phyloP scores from a whole-genome alignment of 2,329 filamentous ascomycete species.

The Seiridium cupressi region DNA sequence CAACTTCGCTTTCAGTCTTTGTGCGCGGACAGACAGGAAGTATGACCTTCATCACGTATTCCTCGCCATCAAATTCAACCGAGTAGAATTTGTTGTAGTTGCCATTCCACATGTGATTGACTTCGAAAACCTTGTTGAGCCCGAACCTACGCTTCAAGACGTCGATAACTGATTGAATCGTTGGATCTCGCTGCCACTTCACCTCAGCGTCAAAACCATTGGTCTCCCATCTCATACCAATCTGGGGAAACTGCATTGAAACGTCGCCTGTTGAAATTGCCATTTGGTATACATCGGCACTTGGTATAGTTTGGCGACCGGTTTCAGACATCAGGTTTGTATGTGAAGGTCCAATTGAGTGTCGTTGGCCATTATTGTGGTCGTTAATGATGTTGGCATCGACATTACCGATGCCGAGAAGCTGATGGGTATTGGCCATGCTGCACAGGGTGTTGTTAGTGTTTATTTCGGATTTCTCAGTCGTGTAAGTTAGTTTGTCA shows the following conservation, averaged over 20 bases:
- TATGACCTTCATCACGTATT: slow-evolving; percentile 31
- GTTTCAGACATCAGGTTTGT: too few relatives aligned
- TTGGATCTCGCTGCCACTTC: slow-evolving; percentile 19
- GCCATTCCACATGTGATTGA: slow-evolving; percentile 19
- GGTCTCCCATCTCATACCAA: background rate
- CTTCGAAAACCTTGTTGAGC: slow-evolving; percentile 12
- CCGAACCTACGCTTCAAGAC: slow-evolving; percentile 16
- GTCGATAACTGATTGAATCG: slow-evolving; percentile 16
- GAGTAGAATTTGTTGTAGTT: slow-evolving; percentile 20
- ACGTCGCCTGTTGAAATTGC: background rate
- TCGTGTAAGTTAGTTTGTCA: too few relatives aligned
- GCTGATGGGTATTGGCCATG: too few relatives aligned
- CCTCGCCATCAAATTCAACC: slow-evolving; percentile 13
- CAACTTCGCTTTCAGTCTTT: slow-evolving; percentile 29
- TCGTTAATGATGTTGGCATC: too few relatives aligned
- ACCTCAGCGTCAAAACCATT: background rate
- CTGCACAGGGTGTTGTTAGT: too few relatives aligned
- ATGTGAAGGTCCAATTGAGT: too few relatives aligned
- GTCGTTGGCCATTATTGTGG: too few relatives aligned
- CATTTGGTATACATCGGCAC: too few relatives aligned
- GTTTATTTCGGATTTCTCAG: too few relatives aligned
- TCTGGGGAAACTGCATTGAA: background rate
- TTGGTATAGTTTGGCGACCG: too few relatives aligned
- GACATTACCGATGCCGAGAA: too few relatives aligned
- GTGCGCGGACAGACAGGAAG: slow-evolving; percentile 21